These are phyloP conservation scores for Pythium coloratum DNA, from an alignment of 352 stramenopile genomes.

Conservation along the genomic window DNA sequence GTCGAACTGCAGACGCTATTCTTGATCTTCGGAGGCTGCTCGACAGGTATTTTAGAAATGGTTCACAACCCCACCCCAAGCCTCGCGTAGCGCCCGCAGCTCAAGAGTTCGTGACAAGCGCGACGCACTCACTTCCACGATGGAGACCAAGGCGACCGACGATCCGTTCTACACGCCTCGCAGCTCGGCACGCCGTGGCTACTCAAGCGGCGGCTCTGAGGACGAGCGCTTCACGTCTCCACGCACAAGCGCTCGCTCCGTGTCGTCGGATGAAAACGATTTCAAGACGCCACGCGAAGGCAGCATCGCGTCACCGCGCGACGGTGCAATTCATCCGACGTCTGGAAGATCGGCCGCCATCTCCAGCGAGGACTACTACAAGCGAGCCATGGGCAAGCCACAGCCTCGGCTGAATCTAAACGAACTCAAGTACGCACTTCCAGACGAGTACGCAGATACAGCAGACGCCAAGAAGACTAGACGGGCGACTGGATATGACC, in stretches of 20 bases:
- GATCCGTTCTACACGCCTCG: slow-evolving; percentile 70
- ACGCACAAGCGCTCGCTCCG: slow-evolving; percentile 53
- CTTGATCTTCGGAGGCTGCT: background rate
- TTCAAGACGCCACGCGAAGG: slow-evolving; percentile 53
- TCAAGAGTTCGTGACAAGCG: slow-evolving; percentile 9
- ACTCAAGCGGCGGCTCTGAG: slow-evolving; percentile 53
- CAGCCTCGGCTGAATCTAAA: slow-evolving; percentile 1
- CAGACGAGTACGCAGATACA: background rate
- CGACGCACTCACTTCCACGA: slow-evolving; percentile 12
- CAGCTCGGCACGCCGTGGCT: slow-evolving; percentile 54
- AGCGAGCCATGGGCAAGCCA: slow-evolving; percentile 23
- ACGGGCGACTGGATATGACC: slow-evolving; percentile 1
- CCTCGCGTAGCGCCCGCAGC: background rate
- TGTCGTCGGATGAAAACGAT: slow-evolving; percentile 66
- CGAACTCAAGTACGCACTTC: slow-evolving; percentile 29
- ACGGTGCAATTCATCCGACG: slow-evolving; percentile 19
- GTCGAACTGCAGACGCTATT: background rate
- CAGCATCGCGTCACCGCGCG: slow-evolving; percentile 20
- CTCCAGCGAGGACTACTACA: slow-evolving; percentile 28
- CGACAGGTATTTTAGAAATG: slow-evolving; percentile 1
- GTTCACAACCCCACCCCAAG: background rate
- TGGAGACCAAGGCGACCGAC: slow-evolving; percentile 51
- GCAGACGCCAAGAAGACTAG: slow-evolving; percentile 15
- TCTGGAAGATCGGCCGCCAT: background rate
- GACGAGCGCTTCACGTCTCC: slow-evolving; percentile 64